Conservation (phyloP, 1,284 basidiomycete genomes). For the Malassezia pachydermatis region DNA sequence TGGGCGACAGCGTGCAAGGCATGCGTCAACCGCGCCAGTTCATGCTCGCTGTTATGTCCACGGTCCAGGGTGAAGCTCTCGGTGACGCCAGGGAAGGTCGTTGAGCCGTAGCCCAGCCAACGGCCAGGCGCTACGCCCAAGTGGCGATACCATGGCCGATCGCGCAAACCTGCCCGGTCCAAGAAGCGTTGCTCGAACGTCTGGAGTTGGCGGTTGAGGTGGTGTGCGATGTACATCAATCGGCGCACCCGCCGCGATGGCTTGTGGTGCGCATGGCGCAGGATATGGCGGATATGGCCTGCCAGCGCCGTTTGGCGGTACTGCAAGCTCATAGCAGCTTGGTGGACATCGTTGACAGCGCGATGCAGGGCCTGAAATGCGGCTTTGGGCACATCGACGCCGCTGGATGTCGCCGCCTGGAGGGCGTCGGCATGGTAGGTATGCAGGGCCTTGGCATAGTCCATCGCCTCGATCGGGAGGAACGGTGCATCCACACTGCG, state of each 20-base stretch:
- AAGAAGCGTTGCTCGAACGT: slow-evolving; percentile 77
- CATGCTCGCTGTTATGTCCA: slow-evolving; percentile 24
- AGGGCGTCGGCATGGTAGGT: slow-evolving; percentile 27
- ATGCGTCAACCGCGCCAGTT: slow-evolving; percentile 25
- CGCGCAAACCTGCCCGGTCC: slow-evolving; percentile 59
- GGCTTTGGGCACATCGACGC: background rate
- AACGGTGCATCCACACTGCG: slow-evolving; percentile 57
- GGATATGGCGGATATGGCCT: background rate
- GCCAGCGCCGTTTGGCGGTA: background rate
- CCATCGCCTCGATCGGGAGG: slow-evolving; percentile 63
- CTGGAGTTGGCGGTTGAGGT: slow-evolving; percentile 62
- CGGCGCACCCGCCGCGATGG: background rate
- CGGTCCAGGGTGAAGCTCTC: slow-evolving; percentile 52
- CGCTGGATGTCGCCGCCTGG: background rate
- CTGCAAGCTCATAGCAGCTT: background rate
- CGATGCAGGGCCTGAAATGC: slow-evolving; percentile 1
- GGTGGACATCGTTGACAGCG: background rate
- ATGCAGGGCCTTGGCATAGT: slow-evolving; percentile 26
- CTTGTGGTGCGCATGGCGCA: background rate
- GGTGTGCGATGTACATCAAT: slow-evolving; percentile 50
- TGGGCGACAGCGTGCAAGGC: slow-evolving; percentile 19
- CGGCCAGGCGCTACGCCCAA: slow-evolving; percentile 79
- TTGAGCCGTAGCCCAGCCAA: slow-evolving; percentile 77
- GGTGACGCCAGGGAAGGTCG: slow-evolving; percentile 69
- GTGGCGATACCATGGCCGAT: slow-evolving; percentile 68